Evolutionary conservation across 495 filamentous ascomycete species (phyloP).

Genomic region (Hypoxylon crocopeplum): DNA sequence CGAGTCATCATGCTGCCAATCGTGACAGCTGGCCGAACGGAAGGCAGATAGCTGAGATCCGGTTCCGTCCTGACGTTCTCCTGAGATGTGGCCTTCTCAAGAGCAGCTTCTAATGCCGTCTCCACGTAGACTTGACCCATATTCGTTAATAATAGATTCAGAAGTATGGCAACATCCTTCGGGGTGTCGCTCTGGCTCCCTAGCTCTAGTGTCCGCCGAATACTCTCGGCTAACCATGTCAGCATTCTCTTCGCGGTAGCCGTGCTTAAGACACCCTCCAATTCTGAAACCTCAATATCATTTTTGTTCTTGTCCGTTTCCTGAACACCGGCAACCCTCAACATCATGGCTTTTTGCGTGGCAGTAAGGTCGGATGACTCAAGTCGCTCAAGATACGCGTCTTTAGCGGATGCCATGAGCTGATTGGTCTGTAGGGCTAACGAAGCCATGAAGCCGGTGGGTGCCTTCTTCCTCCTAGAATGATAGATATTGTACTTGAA

Average conservation of each 20-base stretch:
- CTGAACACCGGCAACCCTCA: constrained; percentile 78
- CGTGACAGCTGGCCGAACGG: constrained; percentile 79
- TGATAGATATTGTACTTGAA: constrained; percentile 97
- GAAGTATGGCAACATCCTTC: constrained; percentile 87
- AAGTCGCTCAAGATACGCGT: constrained; percentile 82
- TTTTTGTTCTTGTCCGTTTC: constrained; percentile 62
- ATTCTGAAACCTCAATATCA: constrained; percentile 88
- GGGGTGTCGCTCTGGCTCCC: constrained; percentile 86
- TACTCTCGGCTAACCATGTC: constrained; percentile 95
- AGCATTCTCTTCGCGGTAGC: constrained; percentile 94
- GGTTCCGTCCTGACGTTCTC: constrained; percentile 83
- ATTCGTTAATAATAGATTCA: constrained; percentile 82
- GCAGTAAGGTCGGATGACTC: constrained; percentile 84
- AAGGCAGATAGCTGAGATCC: constrained; percentile 82
- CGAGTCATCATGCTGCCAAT: constrained; percentile 92
- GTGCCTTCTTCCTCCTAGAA: constrained; percentile 79
- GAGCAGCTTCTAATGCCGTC: constrained; percentile 86
- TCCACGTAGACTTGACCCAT: constrained; percentile 97
- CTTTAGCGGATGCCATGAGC: constrained; percentile 78
- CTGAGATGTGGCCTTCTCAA: constrained; percentile 75
- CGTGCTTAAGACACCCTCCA: constrained; percentile 83
- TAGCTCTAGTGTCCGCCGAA: constrained; percentile 90
- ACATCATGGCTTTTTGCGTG: constrained; percentile 84
- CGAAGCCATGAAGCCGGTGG: constrained; percentile 87
- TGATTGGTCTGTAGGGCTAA: constrained; percentile 87